Conservation (phyloP, 2,329 filamentous ascomycete genomes). For the Pseudogymnoascus sp. region DNA sequence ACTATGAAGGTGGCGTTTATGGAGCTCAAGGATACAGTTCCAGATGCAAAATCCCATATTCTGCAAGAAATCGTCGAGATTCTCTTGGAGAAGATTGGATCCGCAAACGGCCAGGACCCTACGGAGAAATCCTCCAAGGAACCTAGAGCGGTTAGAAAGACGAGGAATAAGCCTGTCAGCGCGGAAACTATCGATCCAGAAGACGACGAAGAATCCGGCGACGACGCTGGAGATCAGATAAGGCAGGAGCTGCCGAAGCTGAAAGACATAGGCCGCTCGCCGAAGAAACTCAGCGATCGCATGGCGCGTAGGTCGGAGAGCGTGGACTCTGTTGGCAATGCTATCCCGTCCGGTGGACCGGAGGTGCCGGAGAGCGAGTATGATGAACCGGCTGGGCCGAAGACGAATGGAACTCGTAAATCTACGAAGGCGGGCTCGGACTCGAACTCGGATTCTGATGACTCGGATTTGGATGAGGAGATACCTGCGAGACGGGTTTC, state of each 20-base stretch:
- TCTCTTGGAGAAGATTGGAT: constrained; percentile 19
- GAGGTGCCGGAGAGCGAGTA: not conserved
- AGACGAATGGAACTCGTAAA: not conserved
- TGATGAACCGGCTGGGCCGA: not conserved
- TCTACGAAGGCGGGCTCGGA: not conserved
- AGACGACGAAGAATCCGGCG: not conserved
- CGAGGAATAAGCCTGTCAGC: not conserved
- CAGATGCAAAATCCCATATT: constrained; percentile 22
- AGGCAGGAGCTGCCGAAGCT: constrained; percentile 7
- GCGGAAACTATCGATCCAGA: not conserved
- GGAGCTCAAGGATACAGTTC: constrained; percentile 22
- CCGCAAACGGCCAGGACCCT: constrained; percentile 9
- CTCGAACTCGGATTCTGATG: not conserved
- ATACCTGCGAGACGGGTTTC: not conserved
- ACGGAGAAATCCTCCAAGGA: constrained; percentile 1
- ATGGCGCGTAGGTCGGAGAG: constrained; percentile 15
- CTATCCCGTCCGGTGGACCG: not conserved
- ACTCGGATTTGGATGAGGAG: constrained; percentile 1
- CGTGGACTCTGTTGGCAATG: not conserved
- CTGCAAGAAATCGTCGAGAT: constrained; percentile 23
- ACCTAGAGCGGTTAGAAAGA: not conserved
- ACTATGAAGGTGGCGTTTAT: constrained; percentile 24
- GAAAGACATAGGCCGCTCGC: not conserved
- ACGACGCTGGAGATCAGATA: not conserved
- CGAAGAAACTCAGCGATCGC: constrained; percentile 13